Conservation (phyloP, 2,329 filamentous ascomycete genomes). For the Epichloe sylvatica region DNA sequence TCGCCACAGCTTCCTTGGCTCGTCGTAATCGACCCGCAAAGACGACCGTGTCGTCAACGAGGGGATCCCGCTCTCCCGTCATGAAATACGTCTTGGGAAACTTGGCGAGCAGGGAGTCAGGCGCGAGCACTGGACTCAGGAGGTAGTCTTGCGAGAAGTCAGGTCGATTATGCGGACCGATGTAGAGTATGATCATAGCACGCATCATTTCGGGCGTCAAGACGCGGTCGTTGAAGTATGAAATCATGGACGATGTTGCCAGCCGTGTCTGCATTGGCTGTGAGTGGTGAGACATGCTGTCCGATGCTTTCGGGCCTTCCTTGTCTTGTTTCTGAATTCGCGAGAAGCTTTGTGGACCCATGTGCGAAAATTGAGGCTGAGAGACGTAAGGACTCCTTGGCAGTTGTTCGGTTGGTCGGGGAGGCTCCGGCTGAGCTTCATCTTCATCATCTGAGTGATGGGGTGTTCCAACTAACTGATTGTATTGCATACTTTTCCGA, state of each 20-base stretch:
- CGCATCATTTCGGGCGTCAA: constrained; percentile 97
- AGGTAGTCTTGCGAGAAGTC: constrained; percentile 88
- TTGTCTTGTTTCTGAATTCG: constrained; percentile 5
- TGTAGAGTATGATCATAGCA: constrained; percentile 96
- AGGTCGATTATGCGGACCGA: constrained; percentile 82
- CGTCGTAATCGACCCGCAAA: constrained; percentile 81
- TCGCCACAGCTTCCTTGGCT: constrained; percentile 46
- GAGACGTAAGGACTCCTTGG: constrained; percentile 21
- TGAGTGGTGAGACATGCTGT: constrained; percentile 34
- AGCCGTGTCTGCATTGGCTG: constrained; percentile 65
- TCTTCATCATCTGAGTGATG: constrained; percentile 66
- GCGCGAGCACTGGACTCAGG: constrained; percentile 78
- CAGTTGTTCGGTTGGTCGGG: constrained; percentile 4
- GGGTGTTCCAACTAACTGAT: constrained; percentile 68
- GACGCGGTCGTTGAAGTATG: constrained; percentile 92
- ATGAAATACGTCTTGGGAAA: constrained; percentile 93
- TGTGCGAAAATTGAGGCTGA: constrained; percentile 35
- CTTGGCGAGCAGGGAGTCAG: constrained; percentile 64
- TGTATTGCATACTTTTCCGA: constrained; percentile 81
- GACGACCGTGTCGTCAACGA: constrained; percentile 94
- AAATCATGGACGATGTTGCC: constrained; percentile 92
- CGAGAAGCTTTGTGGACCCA: constrained; percentile 24
- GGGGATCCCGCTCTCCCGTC: constrained; percentile 86
- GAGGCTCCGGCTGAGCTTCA: constrained; percentile 25
- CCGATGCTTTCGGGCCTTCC: constrained; percentile 7